A percentile compares a stretch with the other conserved stretches of the same genome.
Conservation (phyloP, 495 filamentous ascomycete species). For the Aspergillus sparsus region DNA sequence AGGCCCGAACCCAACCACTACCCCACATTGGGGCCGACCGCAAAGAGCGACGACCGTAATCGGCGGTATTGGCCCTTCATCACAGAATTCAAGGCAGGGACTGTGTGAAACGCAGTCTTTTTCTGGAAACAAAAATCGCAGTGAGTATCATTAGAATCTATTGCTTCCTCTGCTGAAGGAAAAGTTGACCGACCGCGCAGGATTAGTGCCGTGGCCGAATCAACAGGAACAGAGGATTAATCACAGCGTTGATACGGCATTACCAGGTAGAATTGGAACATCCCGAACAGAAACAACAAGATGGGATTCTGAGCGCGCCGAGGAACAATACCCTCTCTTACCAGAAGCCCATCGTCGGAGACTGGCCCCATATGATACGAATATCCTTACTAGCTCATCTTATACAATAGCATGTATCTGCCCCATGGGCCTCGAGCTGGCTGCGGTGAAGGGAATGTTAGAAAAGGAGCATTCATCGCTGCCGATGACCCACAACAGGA, state of each 20-base stretch:
- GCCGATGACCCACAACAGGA: neutral
- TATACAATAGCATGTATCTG: constrained; percentile 9
- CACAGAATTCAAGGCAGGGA: neutral
- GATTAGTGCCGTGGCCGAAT: neutral
- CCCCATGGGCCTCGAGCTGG: constrained; percentile 11
- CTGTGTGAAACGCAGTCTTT: neutral
- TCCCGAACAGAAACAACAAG: neutral
- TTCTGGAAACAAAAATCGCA: neutral
- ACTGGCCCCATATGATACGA: neutral
- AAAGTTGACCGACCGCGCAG: neutral
- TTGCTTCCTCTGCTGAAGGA: neutral
- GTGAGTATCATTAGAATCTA: neutral
- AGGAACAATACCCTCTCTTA: neutral
- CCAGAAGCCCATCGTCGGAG: neutral
- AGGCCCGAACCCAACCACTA: neutral
- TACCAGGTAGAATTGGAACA: neutral
- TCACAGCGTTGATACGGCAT: neutral
- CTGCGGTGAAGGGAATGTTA: constrained; percentile 8
- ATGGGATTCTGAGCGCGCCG: neutral
- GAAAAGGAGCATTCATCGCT: constrained; percentile 4
- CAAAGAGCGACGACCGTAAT: neutral
- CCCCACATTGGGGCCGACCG: neutral
- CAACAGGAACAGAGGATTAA: neutral
- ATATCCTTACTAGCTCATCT: neutral
- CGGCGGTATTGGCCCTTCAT: neutral